Evolutionary conservation across 805 yeast species (phyloP), one percentile per base, ranked within the genome.

Genomic region (Barnettozyma pratensis): DNA sequence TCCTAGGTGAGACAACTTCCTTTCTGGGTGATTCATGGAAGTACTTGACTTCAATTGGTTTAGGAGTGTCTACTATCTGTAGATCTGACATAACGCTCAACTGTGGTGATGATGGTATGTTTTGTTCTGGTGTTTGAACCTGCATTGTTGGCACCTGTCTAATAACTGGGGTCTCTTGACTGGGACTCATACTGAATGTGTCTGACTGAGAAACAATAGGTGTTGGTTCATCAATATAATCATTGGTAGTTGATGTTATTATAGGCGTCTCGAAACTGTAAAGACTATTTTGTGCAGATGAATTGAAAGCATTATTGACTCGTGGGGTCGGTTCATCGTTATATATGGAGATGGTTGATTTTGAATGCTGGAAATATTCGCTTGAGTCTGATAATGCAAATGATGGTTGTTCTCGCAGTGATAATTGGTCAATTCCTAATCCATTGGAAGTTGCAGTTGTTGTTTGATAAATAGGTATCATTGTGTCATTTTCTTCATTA

Each of bases 311-410:
- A 25, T 57, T 55, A 6, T 29, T 41, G 4, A 57, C 41, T 12
- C 44, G 44, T 8, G 63, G 59, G 8, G 63, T 59, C 12, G 55
- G 57, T 27, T 57, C 62, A 47, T 56, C 58, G 37, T 54, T 54
- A 41, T 55, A 52, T 3, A 29, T 29, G 6, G 44, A 41, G 31
- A 39, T 42, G 4, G 48, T 46, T 14, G 48, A 39, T 39, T 47
- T 47, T 27, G 50, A 42, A n/a, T 42, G 36, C n/a, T 28, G 29
- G 10, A 11, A 5, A 29, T 26, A 14, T n/a, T 40, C 43, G 28
- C 19, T 19, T 19, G 39, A 30, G 10, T 8, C 42, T 25, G 42
- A 39, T 14, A 39, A 46, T 8, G 25, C 35, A 14, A 42, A 12
- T 9, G 29, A 10, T 7, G 44, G 11, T 12, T 29, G 35, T 12